Conservation (phyloP, 805 yeast genomes). For the Cyberlindnera mrakii region DNA sequence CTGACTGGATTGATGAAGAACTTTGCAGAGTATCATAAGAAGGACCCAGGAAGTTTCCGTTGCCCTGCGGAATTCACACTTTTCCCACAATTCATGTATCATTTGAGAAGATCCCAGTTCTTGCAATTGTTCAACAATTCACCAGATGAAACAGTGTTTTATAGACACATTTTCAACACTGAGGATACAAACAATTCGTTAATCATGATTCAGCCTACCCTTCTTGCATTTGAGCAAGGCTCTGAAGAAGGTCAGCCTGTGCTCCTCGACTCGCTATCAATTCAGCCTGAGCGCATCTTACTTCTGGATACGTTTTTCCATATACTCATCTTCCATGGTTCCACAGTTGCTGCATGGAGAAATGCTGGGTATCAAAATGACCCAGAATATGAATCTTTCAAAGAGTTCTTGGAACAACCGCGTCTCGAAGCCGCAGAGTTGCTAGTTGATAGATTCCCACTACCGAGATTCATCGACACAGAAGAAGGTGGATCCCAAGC, state of each 20-base stretch:
- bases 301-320: slow-evolving; percentile 67
- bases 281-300: slow-evolving; percentile 50
- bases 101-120: slow-evolving; percentile 60
- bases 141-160: slow-evolving; percentile 66
- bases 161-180: slow-evolving; percentile 54
- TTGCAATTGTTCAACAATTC: slow-evolving; percentile 63
- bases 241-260: slow-evolving; percentile 54
- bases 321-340: slow-evolving; percentile 61
- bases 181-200: slow-evolving; percentile 58
- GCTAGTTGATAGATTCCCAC: slow-evolving; percentile 60
- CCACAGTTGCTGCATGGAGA: slow-evolving; percentile 61
- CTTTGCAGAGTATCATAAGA: slow-evolving; percentile 43
- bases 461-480: slow-evolving; percentile 67
- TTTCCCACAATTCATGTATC: slow-evolving; percentile 64
- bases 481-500: slow-evolving; percentile 77
- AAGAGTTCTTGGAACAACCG: slow-evolving; percentile 54
- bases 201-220: slow-evolving; percentile 66
- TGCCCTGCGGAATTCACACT: slow-evolving; percentile 44
- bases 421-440: slow-evolving; percentile 60
- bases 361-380: slow-evolving; percentile 55
- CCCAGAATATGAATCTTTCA: slow-evolving; percentile 54
- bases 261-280: slow-evolving; percentile 55
- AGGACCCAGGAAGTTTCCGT: slow-evolving; percentile 42
- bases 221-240: slow-evolving; percentile 45
- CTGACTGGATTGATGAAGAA: slow-evolving; percentile 41